Base-by-base conservation (phyloP, 2,329 filamentous ascomycete species). In the Allantophomopsis cytisporea region DNA sequence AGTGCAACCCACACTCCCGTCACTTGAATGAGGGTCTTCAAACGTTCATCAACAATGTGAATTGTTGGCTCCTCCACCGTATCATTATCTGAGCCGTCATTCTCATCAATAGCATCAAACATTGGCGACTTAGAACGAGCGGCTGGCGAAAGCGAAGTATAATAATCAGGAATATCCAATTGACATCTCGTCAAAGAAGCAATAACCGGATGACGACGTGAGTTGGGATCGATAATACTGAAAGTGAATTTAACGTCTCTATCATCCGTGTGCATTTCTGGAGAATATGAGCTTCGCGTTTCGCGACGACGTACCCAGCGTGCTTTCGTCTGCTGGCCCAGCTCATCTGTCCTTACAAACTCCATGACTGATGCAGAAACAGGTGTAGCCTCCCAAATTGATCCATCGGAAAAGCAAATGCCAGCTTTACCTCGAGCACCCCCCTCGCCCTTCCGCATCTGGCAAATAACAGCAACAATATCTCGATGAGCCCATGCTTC, bases 191-290 rank as follows among this genome's bases (percentile, higher is more conserved):
- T 78, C 35, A 89, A 64, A 2, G 69, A 74, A 1, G 80, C 83
- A 60, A 88, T 71, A 50, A 88, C 73, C 4, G 84, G 83, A 52
- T 89, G 83, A 11, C 79, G 73, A 28, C 80, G 68, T 7, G 71
- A 73, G 36, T 71, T 69, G 0, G 81, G 73, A 48, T 82, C 74
- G 50, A 89, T 77, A 45, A 85, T 74, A 60, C 80, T 86, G 54
- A 89, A 89, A 7, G 76, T 84, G 62, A 79, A 88, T 53, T 74
- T 76, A 41, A 60, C 62, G 36, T 73, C 71, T 8, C 47, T 45
- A 1, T 53, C 54, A 41, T 48, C 49, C 6, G n/a, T 13, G 15
- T 34, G 31, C 11, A 14, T 14, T 39, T 46, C 39, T 14, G 48
- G 11, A 37, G 39, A 11, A 36, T 30, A 45, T 40, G 45, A 40